Evolutionary conservation across 1,284 basidiomycete species (phyloP).

Genomic region (Rhodotorula mucilaginosa): DNA sequence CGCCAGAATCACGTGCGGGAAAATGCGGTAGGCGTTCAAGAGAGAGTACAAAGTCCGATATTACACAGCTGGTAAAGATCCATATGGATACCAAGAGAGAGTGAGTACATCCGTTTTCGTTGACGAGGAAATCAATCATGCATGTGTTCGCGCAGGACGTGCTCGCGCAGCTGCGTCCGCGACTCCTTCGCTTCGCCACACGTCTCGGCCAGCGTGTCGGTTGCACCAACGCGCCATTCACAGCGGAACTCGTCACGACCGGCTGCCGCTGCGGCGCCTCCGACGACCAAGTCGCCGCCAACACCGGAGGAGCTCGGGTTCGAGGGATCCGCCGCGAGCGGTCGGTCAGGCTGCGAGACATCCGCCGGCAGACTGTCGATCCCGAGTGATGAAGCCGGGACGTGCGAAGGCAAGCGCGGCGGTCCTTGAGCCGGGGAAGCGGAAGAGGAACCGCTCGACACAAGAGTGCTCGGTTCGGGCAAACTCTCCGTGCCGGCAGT

Average conservation of each 20-base stretch:
- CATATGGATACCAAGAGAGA: no score
- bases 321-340: not conserved
- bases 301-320: not conserved
- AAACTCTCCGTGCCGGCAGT: not conserved
- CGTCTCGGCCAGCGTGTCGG: not conserved
- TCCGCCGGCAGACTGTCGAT: not conserved
- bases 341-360: not conserved
- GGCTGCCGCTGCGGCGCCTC: not conserved
- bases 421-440: not conserved
- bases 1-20: no score
- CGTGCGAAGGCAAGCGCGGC: slow-evolving; percentile 5
- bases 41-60: no score
- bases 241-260: slow-evolving; percentile 8
- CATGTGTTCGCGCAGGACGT: slow-evolving; percentile 4
- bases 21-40: no score
- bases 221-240: slow-evolving; percentile 13
- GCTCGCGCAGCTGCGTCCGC: slow-evolving; percentile 4
- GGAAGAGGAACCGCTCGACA: not conserved
- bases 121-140: not conserved
- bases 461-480: not conserved
- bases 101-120: no score
- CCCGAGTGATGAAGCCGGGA: not conserved
- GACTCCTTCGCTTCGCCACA: slow-evolving; percentile 8
- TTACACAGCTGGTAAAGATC: no score
- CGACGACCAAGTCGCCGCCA: not conserved